phyloP scores from a whole-genome alignment of 1,139 yeast genomes.

The Geotrichum macrosporum region DNA sequence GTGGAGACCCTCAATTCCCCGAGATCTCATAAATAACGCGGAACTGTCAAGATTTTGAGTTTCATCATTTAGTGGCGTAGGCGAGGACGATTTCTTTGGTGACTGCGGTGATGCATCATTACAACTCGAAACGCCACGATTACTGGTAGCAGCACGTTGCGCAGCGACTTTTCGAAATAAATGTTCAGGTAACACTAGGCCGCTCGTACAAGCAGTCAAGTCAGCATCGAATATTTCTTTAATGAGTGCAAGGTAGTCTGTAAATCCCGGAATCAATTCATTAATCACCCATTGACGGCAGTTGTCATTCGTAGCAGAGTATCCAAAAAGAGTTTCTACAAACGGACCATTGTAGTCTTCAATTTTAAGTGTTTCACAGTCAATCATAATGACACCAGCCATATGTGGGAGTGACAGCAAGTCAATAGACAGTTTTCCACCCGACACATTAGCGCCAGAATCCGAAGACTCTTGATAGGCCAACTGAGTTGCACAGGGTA shows the following conservation, averaged over 20 bases:
- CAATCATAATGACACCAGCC: slow-evolving; percentile 79
- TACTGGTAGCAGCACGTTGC: slow-evolving; percentile 21
- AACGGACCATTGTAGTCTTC: slow-evolving; percentile 74
- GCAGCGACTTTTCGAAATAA: slow-evolving; percentile 62
- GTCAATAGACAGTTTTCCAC: slow-evolving; percentile 11
- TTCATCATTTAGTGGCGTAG: slow-evolving; percentile 8
- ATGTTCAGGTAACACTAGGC: slow-evolving; percentile 80
- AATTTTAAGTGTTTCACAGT: slow-evolving; percentile 45
- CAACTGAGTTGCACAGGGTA: slow-evolving; percentile 17
- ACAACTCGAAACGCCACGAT: background rate
- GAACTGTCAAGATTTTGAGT: slow-evolving; percentile 19
- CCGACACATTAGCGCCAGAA: background rate
- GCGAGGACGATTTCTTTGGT: slow-evolving; percentile 1
- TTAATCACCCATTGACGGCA: slow-evolving; percentile 52
- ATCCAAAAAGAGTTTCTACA: slow-evolving; percentile 73
- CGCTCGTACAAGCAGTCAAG: slow-evolving; percentile 36
- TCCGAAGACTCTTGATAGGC: background rate
- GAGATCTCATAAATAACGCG: slow-evolving; percentile 26
- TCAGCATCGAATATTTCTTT: slow-evolving; percentile 33
- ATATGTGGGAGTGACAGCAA: slow-evolving; percentile 65
- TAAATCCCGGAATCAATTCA: slow-evolving; percentile 61
- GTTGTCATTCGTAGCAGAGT: slow-evolving; percentile 39
- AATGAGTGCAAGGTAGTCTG: slow-evolving; percentile 50
- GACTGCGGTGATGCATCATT: background rate
- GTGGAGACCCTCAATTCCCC: slow-evolving; percentile 64